These are phyloP conservation scores for Dendrobium officinale DNA, from an alignment of 106 monocot genomes.

Conservation along the genomic window DNA sequence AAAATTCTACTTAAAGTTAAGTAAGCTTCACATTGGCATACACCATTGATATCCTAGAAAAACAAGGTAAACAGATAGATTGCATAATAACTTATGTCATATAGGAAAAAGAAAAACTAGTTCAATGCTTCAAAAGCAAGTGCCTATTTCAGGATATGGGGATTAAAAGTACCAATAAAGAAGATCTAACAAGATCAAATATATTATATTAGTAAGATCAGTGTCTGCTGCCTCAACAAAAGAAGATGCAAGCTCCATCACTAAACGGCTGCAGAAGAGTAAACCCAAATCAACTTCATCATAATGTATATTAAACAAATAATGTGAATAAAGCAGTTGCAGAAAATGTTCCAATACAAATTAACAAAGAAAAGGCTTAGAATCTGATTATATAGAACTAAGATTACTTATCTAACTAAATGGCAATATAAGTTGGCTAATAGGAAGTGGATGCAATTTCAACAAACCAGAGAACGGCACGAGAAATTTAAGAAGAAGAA, in stretches of 20 bases:
- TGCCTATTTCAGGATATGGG: background rate
- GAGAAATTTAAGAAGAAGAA: too few species aligned
- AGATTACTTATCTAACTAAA: background rate
- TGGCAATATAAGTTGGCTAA: background rate
- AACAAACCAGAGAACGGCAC: too few species aligned
- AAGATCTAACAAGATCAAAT: slow-evolving; percentile 49
- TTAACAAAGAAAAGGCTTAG: background rate
- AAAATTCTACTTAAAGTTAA: slow-evolving; percentile 56
- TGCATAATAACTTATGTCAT: background rate
- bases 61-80: slow-evolving; percentile 4
- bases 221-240: slow-evolving; percentile 54
- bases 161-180: slow-evolving; percentile 43
- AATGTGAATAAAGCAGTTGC: background rate
- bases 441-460: too few species aligned
- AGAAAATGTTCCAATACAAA: background rate
- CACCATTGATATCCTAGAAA: slow-evolving; percentile 36
- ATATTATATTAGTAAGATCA: slow-evolving; percentile 58
- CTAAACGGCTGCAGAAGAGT: slow-evolving; percentile 43
- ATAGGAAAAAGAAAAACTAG: background rate
- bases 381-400: background rate
- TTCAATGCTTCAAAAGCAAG: background rate
- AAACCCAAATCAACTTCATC: slow-evolving; percentile 3
- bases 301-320: background rate
- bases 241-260: slow-evolving; percentile 61
- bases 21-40: slow-evolving; percentile 43